Conservation (phyloP, 768 basidiomycete genomes). For the Mycena sanguinolenta region DNA sequence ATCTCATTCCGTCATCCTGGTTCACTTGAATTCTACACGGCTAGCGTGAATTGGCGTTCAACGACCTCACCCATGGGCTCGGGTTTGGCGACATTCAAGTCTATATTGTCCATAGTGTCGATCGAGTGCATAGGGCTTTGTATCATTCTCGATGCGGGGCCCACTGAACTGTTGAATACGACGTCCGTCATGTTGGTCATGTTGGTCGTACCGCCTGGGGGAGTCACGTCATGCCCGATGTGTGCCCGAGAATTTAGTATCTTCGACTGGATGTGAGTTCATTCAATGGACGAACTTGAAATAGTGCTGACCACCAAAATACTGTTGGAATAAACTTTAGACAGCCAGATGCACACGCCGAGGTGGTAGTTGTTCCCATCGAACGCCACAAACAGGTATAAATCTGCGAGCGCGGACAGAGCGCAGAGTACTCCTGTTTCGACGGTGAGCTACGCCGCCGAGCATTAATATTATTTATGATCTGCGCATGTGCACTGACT, state of each 20-base stretch:
- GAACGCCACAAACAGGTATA: slow-evolving; percentile 4
- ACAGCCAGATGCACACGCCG: background rate
- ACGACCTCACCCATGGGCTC: no score
- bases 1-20: no score
- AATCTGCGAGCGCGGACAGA: background rate
- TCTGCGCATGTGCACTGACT: background rate
- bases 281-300: background rate
- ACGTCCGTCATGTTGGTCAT: background rate
- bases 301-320: slow-evolving; percentile 21
- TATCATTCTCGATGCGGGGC: no score
- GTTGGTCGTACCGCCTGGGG: background rate
- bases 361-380: slow-evolving; percentile 14
- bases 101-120: no score
- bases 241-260: slow-evolving; percentile 13
- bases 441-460: slow-evolving; percentile 3
- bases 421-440: slow-evolving; percentile 22
- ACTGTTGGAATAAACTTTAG: slow-evolving; percentile 30
- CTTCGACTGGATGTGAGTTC: background rate
- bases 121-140: no score
- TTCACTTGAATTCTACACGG: no score
- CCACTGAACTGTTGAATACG: background rate
- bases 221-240: background rate
- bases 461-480: background rate
- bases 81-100: no score
- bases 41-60: no score